Evolutionary conservation across 75 land plant genomes (phyloP).

Genomic region (Adiantum capillusveneris): DNA sequence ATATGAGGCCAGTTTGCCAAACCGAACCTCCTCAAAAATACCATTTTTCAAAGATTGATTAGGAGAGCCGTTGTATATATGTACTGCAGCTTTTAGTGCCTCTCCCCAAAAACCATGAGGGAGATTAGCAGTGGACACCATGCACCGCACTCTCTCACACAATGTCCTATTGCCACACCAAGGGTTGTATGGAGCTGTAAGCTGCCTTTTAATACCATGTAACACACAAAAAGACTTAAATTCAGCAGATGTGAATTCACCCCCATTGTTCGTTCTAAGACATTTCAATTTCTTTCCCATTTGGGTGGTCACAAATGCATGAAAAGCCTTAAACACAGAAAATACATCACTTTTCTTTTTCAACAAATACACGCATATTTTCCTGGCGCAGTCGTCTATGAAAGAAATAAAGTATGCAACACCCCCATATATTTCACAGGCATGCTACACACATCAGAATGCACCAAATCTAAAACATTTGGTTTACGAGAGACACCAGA

Average conservation of each 20-base stretch:
- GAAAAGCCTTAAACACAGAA: not conserved
- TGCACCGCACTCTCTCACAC: too few species aligned
- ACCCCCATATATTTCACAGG: conserved; percentile 3
- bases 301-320: conserved; percentile 1
- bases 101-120: conserved; percentile 1
- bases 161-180: too few species aligned
- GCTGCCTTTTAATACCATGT: conserved; percentile 2
- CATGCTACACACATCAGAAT: too few species aligned
- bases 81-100: not conserved
- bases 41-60: not conserved
- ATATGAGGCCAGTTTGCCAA: too few species aligned
- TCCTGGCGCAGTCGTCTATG: conserved; percentile 5
- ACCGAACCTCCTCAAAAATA: not conserved
- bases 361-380: conserved; percentile 7
- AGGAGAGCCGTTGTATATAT: not conserved
- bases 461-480: conserved; percentile 2
- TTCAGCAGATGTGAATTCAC: conserved; percentile 1
- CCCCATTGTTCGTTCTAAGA: not conserved
- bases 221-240: not conserved
- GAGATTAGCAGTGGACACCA: too few species aligned
- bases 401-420: conserved; percentile 15
- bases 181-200: conserved; percentile 3
- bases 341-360: not conserved
- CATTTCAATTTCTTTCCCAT: not conserved
- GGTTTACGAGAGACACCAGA: conserved; percentile 4